These are phyloP conservation scores for Scedosporium dehoogii DNA, from an alignment of 2,329 filamentous ascomycete species.

Conservation along the genomic window DNA sequence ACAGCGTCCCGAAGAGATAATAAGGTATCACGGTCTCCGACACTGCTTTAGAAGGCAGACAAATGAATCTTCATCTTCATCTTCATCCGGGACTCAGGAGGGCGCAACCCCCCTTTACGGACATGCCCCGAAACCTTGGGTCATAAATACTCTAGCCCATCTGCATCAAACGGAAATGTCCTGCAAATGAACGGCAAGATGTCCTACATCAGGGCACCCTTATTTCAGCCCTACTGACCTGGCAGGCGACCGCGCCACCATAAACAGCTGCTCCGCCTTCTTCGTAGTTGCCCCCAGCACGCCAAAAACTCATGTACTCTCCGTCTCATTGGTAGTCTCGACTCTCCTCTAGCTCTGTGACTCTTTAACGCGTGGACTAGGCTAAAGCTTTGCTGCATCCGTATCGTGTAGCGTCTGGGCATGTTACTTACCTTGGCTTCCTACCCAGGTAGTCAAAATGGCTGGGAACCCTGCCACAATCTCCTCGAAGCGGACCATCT, in stretches of 20 bases:
- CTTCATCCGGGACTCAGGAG: no score
- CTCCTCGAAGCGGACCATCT: neutral
- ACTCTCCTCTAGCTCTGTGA: neutral
- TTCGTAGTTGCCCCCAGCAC: neutral
- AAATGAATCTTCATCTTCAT: no score
- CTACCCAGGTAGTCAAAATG: neutral
- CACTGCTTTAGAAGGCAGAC: no score
- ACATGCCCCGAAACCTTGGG: no score
- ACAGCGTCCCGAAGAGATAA: no score
- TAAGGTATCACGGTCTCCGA: no score
- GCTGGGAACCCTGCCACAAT: neutral
- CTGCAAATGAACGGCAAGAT: neutral
- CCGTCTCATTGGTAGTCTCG: neutral
- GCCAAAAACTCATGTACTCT: neutral
- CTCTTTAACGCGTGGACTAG: neutral
- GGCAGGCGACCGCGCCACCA: neutral
- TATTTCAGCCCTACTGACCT: slow-evolving; percentile 1
- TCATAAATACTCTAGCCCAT: no score
- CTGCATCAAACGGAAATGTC: neutral
- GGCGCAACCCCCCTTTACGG: no score
- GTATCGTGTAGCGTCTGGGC: neutral
- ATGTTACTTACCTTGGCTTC: neutral
- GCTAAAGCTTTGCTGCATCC: neutral
- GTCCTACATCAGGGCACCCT: neutral
- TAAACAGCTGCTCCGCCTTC: neutral